Base-by-base conservation (phyloP, 2,329 filamentous ascomycete species). In the Trichoderma oligosporum region DNA sequence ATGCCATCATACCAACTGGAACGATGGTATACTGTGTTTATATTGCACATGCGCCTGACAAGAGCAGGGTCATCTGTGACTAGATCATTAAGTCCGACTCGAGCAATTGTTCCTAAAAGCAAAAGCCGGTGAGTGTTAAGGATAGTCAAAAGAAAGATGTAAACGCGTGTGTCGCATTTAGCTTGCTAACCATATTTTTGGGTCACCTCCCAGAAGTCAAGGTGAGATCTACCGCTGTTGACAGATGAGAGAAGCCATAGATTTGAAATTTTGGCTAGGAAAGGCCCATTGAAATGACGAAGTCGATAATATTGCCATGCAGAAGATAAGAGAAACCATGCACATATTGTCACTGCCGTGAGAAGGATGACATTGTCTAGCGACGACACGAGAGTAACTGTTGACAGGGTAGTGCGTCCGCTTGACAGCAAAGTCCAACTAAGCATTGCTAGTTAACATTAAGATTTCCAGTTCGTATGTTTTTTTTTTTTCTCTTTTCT, bases 1-100 rank as follows among this genome's bases (percentile, higher is more conserved):
- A 81, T 70, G 2, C 73, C 76, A 55, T 77, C 73, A 62, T 81
- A 81, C 74, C 75, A 80, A 11, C 61, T 61, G 2, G 67, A 65
- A 2, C 67, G 64, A 2, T 42, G 72, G 52, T 78, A 78, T 11
- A 59, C 47, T 2, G 68, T 68, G 4, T 71, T 71, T 1, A 71
- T 70, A 49, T 67, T 71, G 66, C 68, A 76, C 65, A 73, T 74
- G 62, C 64, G 73, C 47, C 72, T 69, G 67, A 76, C 64, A 14
- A 78, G 65, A 16, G 76, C 75, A 1, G 76, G 68, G 54, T 78
- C 75, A 36, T 74, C 74, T 1, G 76, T 78, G 47, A 80, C 64
- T 22, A 81, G 66, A 57, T 78, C 67, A 31, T 76, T 76, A 7
- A 78, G 77, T 1, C 73, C 75, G 65, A 59, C 57, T 20, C 65